Evolutionary conservation across 176 grass and related monocot species (phyloP), one percentile per base, ranked within the genome.

Genomic region (Thinopyrum elongatum): DNA sequence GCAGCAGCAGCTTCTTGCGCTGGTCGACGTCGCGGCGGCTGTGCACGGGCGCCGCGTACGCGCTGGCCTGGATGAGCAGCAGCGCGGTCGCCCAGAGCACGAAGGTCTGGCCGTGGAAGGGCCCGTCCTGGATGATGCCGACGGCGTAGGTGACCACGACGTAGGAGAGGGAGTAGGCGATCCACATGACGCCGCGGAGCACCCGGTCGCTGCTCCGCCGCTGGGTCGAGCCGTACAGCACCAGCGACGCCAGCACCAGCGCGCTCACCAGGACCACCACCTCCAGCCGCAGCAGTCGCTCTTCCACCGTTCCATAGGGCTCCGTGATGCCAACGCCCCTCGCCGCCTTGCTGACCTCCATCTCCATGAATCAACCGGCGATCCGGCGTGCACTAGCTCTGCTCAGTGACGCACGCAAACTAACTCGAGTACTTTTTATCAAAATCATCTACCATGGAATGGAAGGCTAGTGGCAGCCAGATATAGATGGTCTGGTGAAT

Each of bases 1-100:
- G 83, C 29, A 90, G 88, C n/a, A 90, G 88, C 51, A 86, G 70
- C 79, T 86, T 90, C 83, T 90, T 90, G 49, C 83, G 83, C 83
- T 90, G 83, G 71, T 38, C 53, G 7, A 90, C 36, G 66, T 92
- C 84, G 66, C 65, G 75, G 80, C 80, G 87, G 74, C 67, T 84
- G 87, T 92, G 87, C 42, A 59, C 80, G 35, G 83, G 87, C 26
- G 51, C 81, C 6, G 74, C 73, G 66, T 88, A 79, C 9, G 76
- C 79, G 76, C 90, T 84, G 7, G 74, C 87, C 75, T 80, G 82
- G 87, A 89, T 81, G 22, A 86, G 80, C 3, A 89, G 73, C 78
- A 92, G 65, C 55, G 87, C 87, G 0, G 81, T 47, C 7, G 80
- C 87, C 90, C 90, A 92, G 10, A 89, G 83, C 61, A 86, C 83